Evolutionary conservation across 2,329 filamentous ascomycete species (phyloP).

Genomic region (Aspergillus latus): DNA sequence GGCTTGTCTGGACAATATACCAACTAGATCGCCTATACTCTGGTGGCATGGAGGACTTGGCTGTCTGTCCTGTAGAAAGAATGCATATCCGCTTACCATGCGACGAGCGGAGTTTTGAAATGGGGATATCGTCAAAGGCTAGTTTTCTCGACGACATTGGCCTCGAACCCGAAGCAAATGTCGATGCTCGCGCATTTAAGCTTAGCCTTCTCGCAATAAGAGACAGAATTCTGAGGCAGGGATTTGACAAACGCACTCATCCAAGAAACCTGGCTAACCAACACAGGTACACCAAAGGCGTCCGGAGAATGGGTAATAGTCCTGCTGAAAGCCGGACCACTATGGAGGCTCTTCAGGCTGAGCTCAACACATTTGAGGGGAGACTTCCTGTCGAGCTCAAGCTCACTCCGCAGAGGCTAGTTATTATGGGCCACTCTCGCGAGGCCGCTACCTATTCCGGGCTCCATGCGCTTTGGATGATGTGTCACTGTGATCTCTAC

Average conservation of each 20-base stretch:
- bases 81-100: conserved; percentile 4
- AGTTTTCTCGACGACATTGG: not conserved
- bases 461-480: conserved; percentile 4
- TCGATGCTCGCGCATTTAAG: conserved; percentile 1
- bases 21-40: conserved; percentile 1
- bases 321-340: not conserved
- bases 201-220: not conserved
- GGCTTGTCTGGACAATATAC: conserved; percentile 1
- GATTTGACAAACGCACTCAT: not conserved
- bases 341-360: conserved; percentile 2
- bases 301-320: conserved; percentile 1
- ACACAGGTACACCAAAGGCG: conserved; percentile 1
- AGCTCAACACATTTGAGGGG: conserved; percentile 1
- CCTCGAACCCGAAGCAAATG: not conserved
- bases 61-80: conserved; percentile 1
- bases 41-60: conserved; percentile 2
- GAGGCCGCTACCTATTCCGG: not conserved
- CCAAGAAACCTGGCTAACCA: not conserved
- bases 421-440: not conserved
- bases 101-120: conserved; percentile 5
- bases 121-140: not conserved
- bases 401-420: conserved; percentile 1
- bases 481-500: conserved; percentile 7
- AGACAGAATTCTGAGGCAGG: not conserved
- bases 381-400: not conserved